A percentile compares a stretch with the other conserved stretches of the same genome.
Conservation (phyloP, 2,329 filamentous ascomycete genomes). For the Colletotrichum gloeosporioides region DNA sequence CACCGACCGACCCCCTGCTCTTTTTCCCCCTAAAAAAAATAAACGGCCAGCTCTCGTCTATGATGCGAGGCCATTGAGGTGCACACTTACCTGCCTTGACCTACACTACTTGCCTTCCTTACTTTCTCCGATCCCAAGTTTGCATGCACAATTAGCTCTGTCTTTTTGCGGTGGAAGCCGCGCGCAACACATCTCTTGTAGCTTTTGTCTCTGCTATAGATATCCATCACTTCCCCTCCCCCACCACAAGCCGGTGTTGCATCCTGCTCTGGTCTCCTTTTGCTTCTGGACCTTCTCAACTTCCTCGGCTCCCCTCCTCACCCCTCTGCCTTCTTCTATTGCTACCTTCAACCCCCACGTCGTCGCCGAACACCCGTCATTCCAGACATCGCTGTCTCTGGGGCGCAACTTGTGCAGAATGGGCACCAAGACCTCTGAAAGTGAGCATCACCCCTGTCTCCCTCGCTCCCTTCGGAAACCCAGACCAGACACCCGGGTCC, state of each 20-base stretch:
- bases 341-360: not conserved
- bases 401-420: conserved; percentile 5
- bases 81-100: not conserved
- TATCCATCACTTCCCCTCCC: not conserved
- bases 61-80: conserved; percentile 19
- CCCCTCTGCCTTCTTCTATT: not conserved
- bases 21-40: conserved; percentile 13
- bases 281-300: not conserved
- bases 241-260: not conserved
- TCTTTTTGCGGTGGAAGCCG: conserved; percentile 6
- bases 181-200: not conserved
- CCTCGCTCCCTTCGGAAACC: not conserved
- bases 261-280: not conserved
- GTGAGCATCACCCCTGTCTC: conserved; percentile 1
- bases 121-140: not conserved
- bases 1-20: not conserved
- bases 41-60: conserved; percentile 2
- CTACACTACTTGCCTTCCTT: not conserved
- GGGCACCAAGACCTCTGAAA: conserved; percentile 16
- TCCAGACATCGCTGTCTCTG: conserved; percentile 10
- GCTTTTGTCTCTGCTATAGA: not conserved
- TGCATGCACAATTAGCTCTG: not conserved
- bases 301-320: not conserved
- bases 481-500: not conserved
- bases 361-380: not conserved